Conservation (phyloP, 768 basidiomycete genomes). For the Hypholoma fasciculare region DNA sequence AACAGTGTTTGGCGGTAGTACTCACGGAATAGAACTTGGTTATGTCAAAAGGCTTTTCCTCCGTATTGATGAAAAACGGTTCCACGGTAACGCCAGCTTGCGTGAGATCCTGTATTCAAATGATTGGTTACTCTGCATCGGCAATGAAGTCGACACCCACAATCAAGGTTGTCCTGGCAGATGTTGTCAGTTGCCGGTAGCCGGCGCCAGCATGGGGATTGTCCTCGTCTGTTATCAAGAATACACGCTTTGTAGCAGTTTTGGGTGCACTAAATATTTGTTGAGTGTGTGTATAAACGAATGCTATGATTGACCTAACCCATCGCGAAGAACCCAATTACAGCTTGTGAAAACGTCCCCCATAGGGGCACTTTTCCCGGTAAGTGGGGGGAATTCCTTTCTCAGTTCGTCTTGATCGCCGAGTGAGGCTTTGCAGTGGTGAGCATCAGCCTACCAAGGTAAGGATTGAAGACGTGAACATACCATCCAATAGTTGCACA, state of each 20-base stretch:
- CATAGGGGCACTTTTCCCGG: conserved; percentile 66
- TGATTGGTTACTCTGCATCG: neutral
- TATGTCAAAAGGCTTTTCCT: conserved; percentile 67
- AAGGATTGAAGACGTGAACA: conserved; percentile 15
- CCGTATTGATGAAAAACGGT: conserved; percentile 84
- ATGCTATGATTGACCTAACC: conserved; percentile 45
- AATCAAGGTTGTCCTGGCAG: conserved; percentile 70
- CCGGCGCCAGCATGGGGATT: conserved; percentile 61
- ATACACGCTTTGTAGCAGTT: conserved; percentile 89
- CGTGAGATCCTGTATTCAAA: conserved; percentile 62
- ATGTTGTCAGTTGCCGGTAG: conserved; percentile 62
- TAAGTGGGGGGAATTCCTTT: conserved; percentile 64
- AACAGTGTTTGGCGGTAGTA: neutral
- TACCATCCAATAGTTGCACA: conserved; percentile 77
- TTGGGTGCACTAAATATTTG: conserved; percentile 65
- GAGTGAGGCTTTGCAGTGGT: conserved; percentile 52
- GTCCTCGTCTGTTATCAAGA: conserved; percentile 91
- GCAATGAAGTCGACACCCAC: conserved; percentile 35
- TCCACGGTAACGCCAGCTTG: conserved; percentile 80
- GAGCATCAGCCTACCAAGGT: neutral
- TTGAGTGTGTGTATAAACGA: neutral
- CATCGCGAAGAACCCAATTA: conserved; percentile 86
- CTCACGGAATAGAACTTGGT: conserved; percentile 79
- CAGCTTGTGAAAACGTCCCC: conserved; percentile 91
- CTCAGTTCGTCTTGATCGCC: conserved; percentile 60